Conservation (phyloP, 495 filamentous ascomycete species). For the Trichoderma reesei region DNA sequence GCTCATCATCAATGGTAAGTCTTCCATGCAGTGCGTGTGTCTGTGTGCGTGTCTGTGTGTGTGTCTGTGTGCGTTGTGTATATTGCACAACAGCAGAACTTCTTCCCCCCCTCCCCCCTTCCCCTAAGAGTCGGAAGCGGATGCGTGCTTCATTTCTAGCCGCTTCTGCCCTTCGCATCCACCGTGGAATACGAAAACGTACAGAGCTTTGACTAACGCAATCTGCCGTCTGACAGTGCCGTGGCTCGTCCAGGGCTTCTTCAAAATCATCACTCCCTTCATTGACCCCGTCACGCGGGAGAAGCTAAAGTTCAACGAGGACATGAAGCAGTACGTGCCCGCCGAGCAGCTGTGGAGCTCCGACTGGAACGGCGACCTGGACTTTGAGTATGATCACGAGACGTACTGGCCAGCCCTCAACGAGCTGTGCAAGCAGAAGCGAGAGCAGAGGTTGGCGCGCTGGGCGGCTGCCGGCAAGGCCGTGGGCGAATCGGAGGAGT, state of each 20-base stretch:
- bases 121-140: too few relatives aligned
- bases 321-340: conserved; percentile 68
- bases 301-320: conserved; percentile 93
- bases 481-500: conserved; percentile 76
- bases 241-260: conserved; percentile 80
- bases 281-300: conserved; percentile 86
- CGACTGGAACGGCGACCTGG: conserved; percentile 48
- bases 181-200: neutral
- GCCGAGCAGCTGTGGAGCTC: conserved; percentile 64
- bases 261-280: conserved; percentile 90
- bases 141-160: neutral
- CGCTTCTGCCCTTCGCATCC: neutral
- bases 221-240: conserved; percentile 49
- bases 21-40: neutral
- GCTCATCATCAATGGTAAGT: conserved; percentile 74
- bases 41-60: too few relatives aligned
- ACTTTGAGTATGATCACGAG: conserved; percentile 82
- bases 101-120: neutral
- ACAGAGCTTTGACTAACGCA: conserved; percentile 10
- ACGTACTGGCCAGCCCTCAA: conserved; percentile 82
- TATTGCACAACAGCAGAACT: neutral
- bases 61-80: neutral
- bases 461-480: conserved; percentile 72
- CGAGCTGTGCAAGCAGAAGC: conserved; percentile 52
- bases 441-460: conserved; percentile 47